Base-by-base conservation (phyloP, 176 grass and related monocot genomes). In the Triticum aestivum region DNA sequence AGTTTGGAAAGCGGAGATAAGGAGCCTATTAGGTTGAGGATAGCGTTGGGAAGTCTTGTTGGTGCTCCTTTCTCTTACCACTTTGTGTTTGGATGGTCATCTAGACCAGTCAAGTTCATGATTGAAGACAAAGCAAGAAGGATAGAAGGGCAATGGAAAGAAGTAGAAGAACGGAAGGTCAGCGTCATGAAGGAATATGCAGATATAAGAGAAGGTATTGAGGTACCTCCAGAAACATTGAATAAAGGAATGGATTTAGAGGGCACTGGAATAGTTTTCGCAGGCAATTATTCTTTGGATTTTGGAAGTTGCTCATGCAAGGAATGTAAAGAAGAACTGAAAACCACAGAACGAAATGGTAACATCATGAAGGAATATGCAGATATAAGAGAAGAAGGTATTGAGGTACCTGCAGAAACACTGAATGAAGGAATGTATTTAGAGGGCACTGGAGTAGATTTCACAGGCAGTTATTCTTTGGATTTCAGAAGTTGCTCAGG, bases 1-100 rank as follows among this genome's bases (percentile, higher is more conserved):
- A 86, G 88, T 77, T 86, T 82, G 71, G 15, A 62, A 86, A 65
- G 14, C 21, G 39, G 39, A n/a, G 37, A 78, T 77, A 71, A 77
- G 38, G 71, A 86, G n/a, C 71, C 83, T 82, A 64, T 90, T 70
- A 90, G 83, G n/a, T 18, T 90, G 15, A 90, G 75, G 83, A 69
- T 69, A 52, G 71, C 63, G 21, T 71, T 51, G 8, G 45, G 10
- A 70, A 77, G 67, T 54, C 21, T 52, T 51, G 71, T 51, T 69
- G 83, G 17, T 4, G 29, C 51, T 77, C 78, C 63, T 15, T 82
- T 86, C 49, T 86, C 88, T 70, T 61, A 69, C 58, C 72, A 77
- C 17, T 86, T 70, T n/a, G 15, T 82, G 52, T 70, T 90, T 71
- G 83, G 79, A 8, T 54, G 51, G 71, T 86, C 79, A 52, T 82